Evolutionary conservation across 495 filamentous ascomycete species (phyloP), one percentile per base, ranked within the genome.

Genomic region (Penicillium antarcticum): DNA sequence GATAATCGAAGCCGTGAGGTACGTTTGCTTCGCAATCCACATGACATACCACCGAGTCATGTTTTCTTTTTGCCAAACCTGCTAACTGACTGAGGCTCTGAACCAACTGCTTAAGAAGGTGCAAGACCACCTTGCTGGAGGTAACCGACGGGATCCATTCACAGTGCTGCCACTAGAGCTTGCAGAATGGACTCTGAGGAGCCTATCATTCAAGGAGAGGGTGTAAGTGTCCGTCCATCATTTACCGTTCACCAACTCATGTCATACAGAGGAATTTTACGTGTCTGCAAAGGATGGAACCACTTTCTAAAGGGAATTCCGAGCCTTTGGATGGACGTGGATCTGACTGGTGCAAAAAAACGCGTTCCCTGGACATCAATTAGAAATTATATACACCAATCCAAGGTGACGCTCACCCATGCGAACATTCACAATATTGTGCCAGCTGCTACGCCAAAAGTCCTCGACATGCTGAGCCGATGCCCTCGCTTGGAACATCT

Each of bases 281-380:
- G 78, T 0, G 81, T 86, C 6, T 80, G 73, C 8, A 79, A 75
- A 61, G 47, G 58, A 43, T 86, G 82, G 82, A 60, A 69, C 13
- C 51, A 54, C 4, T 74, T 80, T 33, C 58, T 84, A 4, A 63
- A 61, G 32, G 72, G 70, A 1, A 57, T 69, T 35, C 65, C 71
- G 0, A 51, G 61, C 8, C 60, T 82, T 0, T 86, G 81, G 81
- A 71, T 62, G 48, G 50, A 74, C 34, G 58, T 86, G 8, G 79
- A 84, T 49, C 65, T 85, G 19, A 71, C 68, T 4, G 56, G 57
- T 1, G 75, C 76, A 10, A 67, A 64, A 26, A 54, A 58, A 53
- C 67, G 67, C 17, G 71, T 81, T 8, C 51, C 53, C 8, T 66
- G 65, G 50, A 56, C 56, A 2, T 71, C 76, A 13, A 54, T 82